Evolutionary conservation across 1,139 yeast genomes (phyloP), one percentile per base, ranked within the genome.

Genomic region (Nakaseomyces kungkrabaensis): DNA sequence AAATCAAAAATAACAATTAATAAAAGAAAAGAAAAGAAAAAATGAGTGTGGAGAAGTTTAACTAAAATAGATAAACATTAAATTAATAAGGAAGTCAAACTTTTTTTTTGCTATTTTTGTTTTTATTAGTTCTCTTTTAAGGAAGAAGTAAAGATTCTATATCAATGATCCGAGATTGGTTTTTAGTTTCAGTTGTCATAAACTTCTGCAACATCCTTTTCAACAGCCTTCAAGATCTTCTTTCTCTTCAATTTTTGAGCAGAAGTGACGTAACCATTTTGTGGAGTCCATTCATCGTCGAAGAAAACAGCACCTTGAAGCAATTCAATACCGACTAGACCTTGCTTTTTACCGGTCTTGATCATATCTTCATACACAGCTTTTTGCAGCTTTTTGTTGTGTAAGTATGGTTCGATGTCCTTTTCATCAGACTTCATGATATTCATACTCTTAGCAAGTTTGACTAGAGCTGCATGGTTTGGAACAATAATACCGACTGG

Each of bases 231-330:
- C 63, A 88, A 72, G 66, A 92, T 94, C 75, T 85, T 85, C 76
- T 79, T 87, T 75, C 99, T 84, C 73, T 92, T 96, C 62, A 92
- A 77, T 72, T 92, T 92, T 72, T 92, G 97, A 33, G 98, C 98
- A 54, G 95, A 81, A 10, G 97, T 89, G 52, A 92, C 94, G 59
- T 74, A 86, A 2, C 97, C 97, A 64, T 83, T 86, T 69, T 88
- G 95, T 47, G 98, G 97, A 45, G 97, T 90, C 97, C 98, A 94
- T 73, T 94, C 99, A 48, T 82, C 90, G 58, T 85, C 89, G 54
- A 82, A 77, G 54, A 92, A 69, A 22, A 85, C 89, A 54, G 85
- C 75, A 58, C 90, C 95, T 58, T 80, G 81, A 53, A 92, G 68
- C 56, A 90, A 73, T 70, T 92, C 98, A 60, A 89, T 90, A 53